A percentile compares a stretch with the other conserved stretches of the same genome.
Evolutionary conservation across 495 filamentous ascomycete species (phyloP).

Genomic region (Cairneyella variabilis): DNA sequence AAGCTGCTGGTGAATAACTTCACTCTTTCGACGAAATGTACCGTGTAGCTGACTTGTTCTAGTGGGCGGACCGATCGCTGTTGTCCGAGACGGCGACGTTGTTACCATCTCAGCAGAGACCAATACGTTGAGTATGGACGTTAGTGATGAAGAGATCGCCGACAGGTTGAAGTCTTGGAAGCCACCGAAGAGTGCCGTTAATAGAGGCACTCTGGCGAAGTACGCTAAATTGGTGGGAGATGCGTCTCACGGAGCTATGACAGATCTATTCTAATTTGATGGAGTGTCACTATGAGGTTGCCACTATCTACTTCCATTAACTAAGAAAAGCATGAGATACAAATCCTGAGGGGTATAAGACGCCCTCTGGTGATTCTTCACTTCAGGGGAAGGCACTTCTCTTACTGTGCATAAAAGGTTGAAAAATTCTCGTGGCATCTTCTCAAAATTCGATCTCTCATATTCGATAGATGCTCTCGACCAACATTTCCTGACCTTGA

Average conservation of each 20-base stretch:
- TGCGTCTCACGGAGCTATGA: slow-evolving; percentile 52
- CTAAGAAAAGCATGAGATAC: too few species aligned
- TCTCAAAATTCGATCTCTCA: too few species aligned
- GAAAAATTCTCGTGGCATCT: too few species aligned
- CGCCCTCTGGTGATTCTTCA: too few species aligned
- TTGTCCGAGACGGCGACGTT: slow-evolving; percentile 76
- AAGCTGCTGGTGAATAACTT: slow-evolving; percentile 51
- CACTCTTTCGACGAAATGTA: slow-evolving; percentile 14
- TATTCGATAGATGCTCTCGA: too few species aligned
- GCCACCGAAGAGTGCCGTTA: slow-evolving; percentile 67
- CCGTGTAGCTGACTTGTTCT: background rate
- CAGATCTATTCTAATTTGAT: slow-evolving; percentile 40
- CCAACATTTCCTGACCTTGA: too few species aligned
- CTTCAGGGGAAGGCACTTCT: too few species aligned
- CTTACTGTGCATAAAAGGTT: too few species aligned
- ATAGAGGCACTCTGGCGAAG: slow-evolving; percentile 85
- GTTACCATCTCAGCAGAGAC: slow-evolving; percentile 82
- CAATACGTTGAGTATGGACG: slow-evolving; percentile 72
- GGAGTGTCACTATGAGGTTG: too few species aligned
- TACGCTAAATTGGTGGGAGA: slow-evolving; percentile 65
- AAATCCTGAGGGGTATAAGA: too few species aligned
- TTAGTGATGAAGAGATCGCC: slow-evolving; percentile 70
- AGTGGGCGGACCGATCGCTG: slow-evolving; percentile 76
- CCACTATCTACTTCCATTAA: too few species aligned
- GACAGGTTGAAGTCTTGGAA: slow-evolving; percentile 67